Percentiles rank a stretch among this genome's conserved stretches.
phyloP scores from a whole-genome alignment of 192 early-diverging fungal genomes.

The Spizellomyces sp. region DNA sequence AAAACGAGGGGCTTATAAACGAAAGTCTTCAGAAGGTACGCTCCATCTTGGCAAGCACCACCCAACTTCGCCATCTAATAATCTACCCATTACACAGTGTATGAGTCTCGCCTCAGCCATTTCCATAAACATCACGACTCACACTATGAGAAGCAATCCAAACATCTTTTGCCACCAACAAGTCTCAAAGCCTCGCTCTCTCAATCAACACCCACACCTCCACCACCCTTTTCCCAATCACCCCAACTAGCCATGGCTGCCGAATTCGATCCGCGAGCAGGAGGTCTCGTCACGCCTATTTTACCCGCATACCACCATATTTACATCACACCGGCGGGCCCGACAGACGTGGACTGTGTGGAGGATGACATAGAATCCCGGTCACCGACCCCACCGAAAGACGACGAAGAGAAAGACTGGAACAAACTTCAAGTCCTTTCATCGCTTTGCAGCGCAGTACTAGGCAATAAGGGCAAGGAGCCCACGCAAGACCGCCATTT shows the following conservation, averaged over 20 bases:
- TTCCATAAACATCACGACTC: no score
- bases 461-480: constrained; percentile 8
- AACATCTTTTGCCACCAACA: no score
- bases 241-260: constrained; percentile 31
- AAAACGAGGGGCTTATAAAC: constrained; percentile 8
- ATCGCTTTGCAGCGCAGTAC: constrained; percentile 21
- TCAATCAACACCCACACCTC: not conserved
- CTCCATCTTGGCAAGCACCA: not conserved
- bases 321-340: constrained; percentile 21
- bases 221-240: not conserved
- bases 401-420: constrained; percentile 19
- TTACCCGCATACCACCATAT: constrained; percentile 22
- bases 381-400: not conserved
- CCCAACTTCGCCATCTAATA: no score
- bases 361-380: not conserved
- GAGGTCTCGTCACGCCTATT: not conserved
- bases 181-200: no score
- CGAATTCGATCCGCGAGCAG: constrained; percentile 23
- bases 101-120: no score
- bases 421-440: constrained; percentile 19
- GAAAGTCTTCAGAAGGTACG: constrained; percentile 5
- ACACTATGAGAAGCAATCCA: no score
- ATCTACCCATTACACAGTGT: no score
- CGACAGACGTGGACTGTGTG: not conserved
- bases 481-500: no score